Evolutionary conservation across 805 yeast species (phyloP), one percentile per base, ranked within the genome.

Genomic region (Candida maltosa): DNA sequence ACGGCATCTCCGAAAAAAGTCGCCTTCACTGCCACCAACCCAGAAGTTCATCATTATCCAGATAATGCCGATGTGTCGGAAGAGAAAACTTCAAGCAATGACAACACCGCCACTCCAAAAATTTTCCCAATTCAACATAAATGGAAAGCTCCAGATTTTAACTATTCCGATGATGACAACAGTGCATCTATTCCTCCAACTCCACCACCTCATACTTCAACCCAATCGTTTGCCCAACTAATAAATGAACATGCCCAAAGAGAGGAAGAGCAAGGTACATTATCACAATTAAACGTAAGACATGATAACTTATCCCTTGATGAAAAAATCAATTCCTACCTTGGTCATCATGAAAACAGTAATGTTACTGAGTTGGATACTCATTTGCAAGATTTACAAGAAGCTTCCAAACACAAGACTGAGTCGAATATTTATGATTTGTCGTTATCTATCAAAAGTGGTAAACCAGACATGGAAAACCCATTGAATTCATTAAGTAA

Each of bases 321-420:
- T 40, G 70, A 73, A 40, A 71, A 68, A 46, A 53, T 74, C 37
- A 71, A 69, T 37, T 56, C 72, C 2, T 69, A 64, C 29, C 52
- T 73, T 11, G 26, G 31, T 20, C 15, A 20, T 9, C 20, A 30
- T n/a, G 15, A 16, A 2, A 16, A 32, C 23, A 16, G 38, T 15
- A 38, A 37, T 8, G 8, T 21, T 10, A 34, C 41, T 9, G 67
- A 58, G 22, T 46, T 67, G 39, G 70, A 64, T 42, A 46, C 48
- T 18, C 73, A 67, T 43, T 53, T 67, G 42, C 51, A 50, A 23
- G 48, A 51, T 30, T 52, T 67, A 31, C 41, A 52, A 10, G 42
- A 45, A 18, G 60, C 62, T 1, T 38, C 45, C 15, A 44, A 54
- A 28, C 40, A 41, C 7, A 58, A 58, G 24, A 51, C 65, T 1